These are phyloP conservation scores for Cladosporium sp. DNA, from an alignment of 2,329 filamentous ascomycete genomes.

Conservation along the genomic window DNA sequence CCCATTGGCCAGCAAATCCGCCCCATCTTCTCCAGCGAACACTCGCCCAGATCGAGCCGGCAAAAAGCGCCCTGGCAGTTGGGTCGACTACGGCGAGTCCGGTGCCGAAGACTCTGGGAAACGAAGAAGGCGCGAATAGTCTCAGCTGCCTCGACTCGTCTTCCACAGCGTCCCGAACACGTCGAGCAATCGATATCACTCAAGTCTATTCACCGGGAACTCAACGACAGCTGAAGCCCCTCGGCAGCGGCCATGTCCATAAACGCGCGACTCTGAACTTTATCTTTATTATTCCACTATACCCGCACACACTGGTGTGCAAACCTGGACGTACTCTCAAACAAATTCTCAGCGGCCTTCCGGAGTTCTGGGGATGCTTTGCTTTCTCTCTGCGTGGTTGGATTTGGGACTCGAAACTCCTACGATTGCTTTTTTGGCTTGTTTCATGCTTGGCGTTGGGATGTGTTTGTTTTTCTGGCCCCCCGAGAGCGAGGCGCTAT, in stretches of 20 bases:
- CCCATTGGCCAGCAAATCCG: constrained; percentile 30
- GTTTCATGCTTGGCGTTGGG: constrained; percentile 3
- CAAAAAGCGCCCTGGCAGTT: constrained; percentile 75
- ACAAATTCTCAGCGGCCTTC: constrained; percentile 2
- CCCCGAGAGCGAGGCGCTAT: not conserved
- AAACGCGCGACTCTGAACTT: constrained; percentile 3
- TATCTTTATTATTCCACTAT: constrained; percentile 12
- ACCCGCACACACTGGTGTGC: constrained; percentile 8
- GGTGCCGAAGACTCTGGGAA: constrained; percentile 60
- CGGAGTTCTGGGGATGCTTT: not conserved
- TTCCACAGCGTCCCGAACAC: not conserved
- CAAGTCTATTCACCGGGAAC: not conserved
- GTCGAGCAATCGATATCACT: not conserved
- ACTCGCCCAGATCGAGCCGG: constrained; percentile 63
- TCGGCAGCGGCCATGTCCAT: not conserved
- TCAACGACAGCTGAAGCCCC: not conserved
- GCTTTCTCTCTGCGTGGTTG: not conserved
- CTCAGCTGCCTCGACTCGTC: not conserved
- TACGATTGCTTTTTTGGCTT: not conserved
- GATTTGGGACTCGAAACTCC: not conserved
- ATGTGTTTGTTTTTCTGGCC: not conserved
- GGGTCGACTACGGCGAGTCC: constrained; percentile 65
- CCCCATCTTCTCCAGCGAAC: constrained; percentile 40
- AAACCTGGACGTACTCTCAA: constrained; percentile 14
- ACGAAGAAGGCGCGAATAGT: constrained; percentile 30